phyloP scores from a whole-genome alignment of 163 green algal genomes.

The Botryococcus braunii region DNA sequence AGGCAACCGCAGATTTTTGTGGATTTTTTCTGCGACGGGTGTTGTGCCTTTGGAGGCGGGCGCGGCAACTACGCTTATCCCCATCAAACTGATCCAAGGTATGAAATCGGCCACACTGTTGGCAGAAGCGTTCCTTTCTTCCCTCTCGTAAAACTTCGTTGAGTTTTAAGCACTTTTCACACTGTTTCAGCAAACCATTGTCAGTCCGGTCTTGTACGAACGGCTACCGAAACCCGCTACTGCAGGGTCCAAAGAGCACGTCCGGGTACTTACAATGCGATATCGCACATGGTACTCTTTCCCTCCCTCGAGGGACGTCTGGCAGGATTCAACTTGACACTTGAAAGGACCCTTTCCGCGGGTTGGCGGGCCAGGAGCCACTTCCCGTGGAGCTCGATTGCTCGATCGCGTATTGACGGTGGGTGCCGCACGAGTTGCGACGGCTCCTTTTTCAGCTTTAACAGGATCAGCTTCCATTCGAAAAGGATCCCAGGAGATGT shows the following conservation, averaged over 20 bases:
- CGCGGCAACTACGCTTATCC: conserved; percentile 58
- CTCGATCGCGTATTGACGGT: no score
- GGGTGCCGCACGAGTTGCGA: no score
- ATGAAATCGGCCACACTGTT: conserved; percentile 80
- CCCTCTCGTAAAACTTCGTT: conserved; percentile 56
- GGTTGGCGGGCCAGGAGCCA: no score
- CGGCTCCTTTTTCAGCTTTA: no score
- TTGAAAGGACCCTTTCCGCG: not conserved
- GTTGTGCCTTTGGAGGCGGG: conserved; percentile 64
- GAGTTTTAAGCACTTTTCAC: conserved; percentile 6
- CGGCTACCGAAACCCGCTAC: no score
- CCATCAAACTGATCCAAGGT: conserved; percentile 62
- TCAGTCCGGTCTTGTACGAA: no score
- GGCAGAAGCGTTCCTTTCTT: conserved; percentile 69
- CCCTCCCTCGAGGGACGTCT: conserved; percentile 30
- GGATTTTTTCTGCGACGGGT: conserved; percentile 30
- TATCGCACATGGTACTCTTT: conserved; percentile 65
- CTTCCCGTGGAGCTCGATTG: no score
- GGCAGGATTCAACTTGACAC: conserved; percentile 58
- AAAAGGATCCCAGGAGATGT: no score
- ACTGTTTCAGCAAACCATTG: no score
- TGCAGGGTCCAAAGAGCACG: no score
- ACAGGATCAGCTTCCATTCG: no score
- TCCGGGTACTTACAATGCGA: conserved; percentile 8
- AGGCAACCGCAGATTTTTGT: no score